Evolutionary conservation across 1,139 yeast genomes (phyloP).

Genomic region (Saccharomycopsis hybrid): DNA sequence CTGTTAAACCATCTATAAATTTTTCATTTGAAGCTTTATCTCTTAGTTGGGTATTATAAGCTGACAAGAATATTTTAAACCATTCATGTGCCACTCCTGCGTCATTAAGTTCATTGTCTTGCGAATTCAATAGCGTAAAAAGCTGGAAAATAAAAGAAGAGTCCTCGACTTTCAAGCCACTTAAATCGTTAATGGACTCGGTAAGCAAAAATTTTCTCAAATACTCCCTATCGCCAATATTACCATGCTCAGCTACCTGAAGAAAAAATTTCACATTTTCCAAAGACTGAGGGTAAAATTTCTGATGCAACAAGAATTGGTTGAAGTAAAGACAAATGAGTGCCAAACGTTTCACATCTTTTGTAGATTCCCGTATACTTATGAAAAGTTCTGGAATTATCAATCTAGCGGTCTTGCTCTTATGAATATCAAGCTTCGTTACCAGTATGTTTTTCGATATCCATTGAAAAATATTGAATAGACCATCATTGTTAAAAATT

Average conservation of each 20-base stretch:
- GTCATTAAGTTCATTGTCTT: not conserved
- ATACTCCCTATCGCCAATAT: no score
- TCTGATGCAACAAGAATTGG: constrained; percentile 2
- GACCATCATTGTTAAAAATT: constrained; percentile 6
- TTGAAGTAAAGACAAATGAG: not conserved
- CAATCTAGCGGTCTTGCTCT: not conserved
- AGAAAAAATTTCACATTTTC: not conserved
- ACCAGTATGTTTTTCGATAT: not conserved
- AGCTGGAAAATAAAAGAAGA: not conserved
- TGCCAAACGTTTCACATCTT: not conserved
- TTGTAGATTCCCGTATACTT: not conserved
- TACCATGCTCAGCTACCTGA: not conserved
- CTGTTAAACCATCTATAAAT: not conserved
- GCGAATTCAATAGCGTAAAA: not conserved
- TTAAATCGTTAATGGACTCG: not conserved
- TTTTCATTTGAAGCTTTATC: not conserved
- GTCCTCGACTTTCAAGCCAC: constrained; percentile 1
- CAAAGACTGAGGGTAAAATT: constrained; percentile 5
- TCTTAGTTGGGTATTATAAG: not conserved
- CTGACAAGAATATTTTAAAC: not conserved
- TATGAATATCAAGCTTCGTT: not conserved
- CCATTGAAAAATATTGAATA: constrained; percentile 3
- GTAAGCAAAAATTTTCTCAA: not conserved
- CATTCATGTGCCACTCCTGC: not conserved
- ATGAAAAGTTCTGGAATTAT: constrained; percentile 6